Base-by-base conservation (phyloP, 1,284 basidiomycete genomes). In the Naganishia sp. region DNA sequence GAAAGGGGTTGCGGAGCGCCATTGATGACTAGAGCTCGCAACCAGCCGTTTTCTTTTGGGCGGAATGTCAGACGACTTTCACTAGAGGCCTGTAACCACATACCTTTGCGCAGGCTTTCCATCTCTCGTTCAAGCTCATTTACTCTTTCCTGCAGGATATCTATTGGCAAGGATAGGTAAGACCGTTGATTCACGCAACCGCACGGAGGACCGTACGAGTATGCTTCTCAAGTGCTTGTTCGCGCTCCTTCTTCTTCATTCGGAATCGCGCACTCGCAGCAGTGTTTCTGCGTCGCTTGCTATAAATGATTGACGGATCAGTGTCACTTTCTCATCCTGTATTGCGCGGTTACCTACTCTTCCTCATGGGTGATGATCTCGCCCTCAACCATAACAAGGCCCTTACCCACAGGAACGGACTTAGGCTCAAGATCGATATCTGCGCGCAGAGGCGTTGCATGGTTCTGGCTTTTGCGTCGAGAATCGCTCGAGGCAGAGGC, bases 241-340 rank as follows among this genome's bases (percentile, higher is more conserved):
- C 95, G 23, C 96, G 85, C 81, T 97, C 93, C 84, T 99, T 99
- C 85, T 99, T 99, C 86, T 99, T 99, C 74, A 94, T 82, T 67
- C 95, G 85, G 85, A 99, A 99, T 17, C 95, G 90, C n/a, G 94
- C 94, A 67, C 90, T 93, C 0, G 95, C 95, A 21, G 93, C 93
- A 0, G 95, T 99, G 79, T 99, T 99, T 54, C 95, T 83, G 68
- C 93, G 84, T 45, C 95, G 88, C 81, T 98, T 99, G 82, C 63
- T 65, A 31, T 6, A 1, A 6, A 21, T 15, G n/a, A 32, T 18
- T 6, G n/a, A 39, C 7, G 2, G 10, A 42, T 23, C n/a, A 28
- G 21, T 6, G 57, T n/a, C 2, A 5, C n/a, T 32, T 32, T 2
- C 39, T 6, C 1, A 2, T n/a, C n/a, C 3, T 17, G 23, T 21